Percentiles rank a stretch among this genome's conserved stretches.
Evolutionary conservation across 2,329 filamentous ascomycete species (phyloP).

Genomic region (Neoascochyta sp.): DNA sequence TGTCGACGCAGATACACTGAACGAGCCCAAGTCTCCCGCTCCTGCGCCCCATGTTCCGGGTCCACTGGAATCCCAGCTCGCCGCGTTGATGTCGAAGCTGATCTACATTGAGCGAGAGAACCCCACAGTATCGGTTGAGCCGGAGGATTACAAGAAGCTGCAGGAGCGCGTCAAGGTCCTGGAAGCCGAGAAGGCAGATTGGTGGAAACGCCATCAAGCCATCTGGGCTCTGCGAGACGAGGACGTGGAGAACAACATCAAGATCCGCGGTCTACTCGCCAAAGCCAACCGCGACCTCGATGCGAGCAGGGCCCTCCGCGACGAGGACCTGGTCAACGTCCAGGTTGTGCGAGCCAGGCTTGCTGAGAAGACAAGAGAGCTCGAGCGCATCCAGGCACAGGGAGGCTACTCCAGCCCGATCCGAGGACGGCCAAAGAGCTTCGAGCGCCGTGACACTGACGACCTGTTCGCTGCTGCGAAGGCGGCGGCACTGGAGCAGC

Average conservation of each 20-base stretch:
- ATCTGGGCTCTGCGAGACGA: conserved; percentile 43
- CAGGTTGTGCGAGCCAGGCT: conserved; percentile 40
- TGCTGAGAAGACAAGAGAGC: conserved; percentile 39
- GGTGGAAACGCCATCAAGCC: conserved; percentile 39
- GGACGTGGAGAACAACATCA: conserved; percentile 45
- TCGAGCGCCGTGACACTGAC: conserved; percentile 35
- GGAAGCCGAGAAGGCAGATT: conserved; percentile 38
- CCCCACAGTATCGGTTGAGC: conserved; percentile 34
- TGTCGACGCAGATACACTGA: conserved; percentile 6
- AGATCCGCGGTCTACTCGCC: conserved; percentile 40
- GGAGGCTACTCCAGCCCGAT: conserved; percentile 21
- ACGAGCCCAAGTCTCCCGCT: conserved; percentile 15
- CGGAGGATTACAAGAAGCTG: conserved; percentile 37
- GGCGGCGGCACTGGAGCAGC: conserved; percentile 43
- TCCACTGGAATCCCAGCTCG: conserved; percentile 36
- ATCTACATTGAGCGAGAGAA: conserved; percentile 35
- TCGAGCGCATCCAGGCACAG: conserved; percentile 27
- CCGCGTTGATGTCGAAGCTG: conserved; percentile 38
- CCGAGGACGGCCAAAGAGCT: conserved; percentile 26
- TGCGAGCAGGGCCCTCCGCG: conserved; percentile 39
- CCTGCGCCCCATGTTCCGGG: conserved; percentile 29
- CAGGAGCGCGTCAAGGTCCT: conserved; percentile 30
- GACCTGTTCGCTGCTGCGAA: conserved; percentile 44
- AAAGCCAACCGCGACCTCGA: conserved; percentile 40
- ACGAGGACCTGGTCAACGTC: conserved; percentile 43